Evolutionary conservation across 257 asterid genomes (phyloP).

Genomic region (Craterostigma plantagineum): DNA sequence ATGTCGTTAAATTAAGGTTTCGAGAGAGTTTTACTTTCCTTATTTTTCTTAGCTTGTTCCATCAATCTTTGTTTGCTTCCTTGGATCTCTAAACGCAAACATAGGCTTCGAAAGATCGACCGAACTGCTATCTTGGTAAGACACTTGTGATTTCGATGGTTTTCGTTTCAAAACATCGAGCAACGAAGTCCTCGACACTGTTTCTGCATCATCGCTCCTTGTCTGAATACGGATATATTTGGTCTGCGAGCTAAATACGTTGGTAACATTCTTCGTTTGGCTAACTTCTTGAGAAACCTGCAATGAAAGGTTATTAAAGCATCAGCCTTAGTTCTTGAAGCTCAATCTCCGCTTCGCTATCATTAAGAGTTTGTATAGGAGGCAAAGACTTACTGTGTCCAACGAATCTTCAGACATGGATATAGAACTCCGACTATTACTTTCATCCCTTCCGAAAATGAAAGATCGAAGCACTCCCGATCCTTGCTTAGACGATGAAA

Average conservation of each 20-base stretch:
- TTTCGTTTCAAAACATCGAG: slow-evolving; percentile 45
- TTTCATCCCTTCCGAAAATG: slow-evolving; percentile 84
- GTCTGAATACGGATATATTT: slow-evolving; percentile 12
- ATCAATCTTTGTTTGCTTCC: slow-evolving; percentile 27
- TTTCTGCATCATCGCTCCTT: slow-evolving; percentile 12
- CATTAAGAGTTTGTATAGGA: background rate
- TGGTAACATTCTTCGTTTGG: slow-evolving; percentile 14
- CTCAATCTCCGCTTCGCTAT: background rate
- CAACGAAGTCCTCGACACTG: slow-evolving; percentile 25
- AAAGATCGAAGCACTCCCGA: slow-evolving; percentile 49
- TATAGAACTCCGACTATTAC: slow-evolving; percentile 66
- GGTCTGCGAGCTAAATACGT: slow-evolving; percentile 21
- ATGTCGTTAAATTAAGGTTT: background rate
- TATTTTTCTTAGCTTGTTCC: slow-evolving; percentile 23
- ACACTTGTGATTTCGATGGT: slow-evolving; percentile 23
- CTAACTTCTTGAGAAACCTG: slow-evolving; percentile 24
- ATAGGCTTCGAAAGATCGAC: slow-evolving; percentile 37
- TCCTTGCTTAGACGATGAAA: slow-evolving; percentile 59
- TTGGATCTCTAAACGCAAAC: slow-evolving; percentile 41
- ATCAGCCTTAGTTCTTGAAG: too few species aligned
- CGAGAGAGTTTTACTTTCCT: background rate
- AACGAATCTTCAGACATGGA: slow-evolving; percentile 45
- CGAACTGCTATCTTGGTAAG: slow-evolving; percentile 15
- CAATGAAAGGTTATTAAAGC: slow-evolving; percentile 2
- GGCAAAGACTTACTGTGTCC: slow-evolving; percentile 32